phyloP scores from a whole-genome alignment of 345 rosid genomes.

The Brassica incana region DNA sequence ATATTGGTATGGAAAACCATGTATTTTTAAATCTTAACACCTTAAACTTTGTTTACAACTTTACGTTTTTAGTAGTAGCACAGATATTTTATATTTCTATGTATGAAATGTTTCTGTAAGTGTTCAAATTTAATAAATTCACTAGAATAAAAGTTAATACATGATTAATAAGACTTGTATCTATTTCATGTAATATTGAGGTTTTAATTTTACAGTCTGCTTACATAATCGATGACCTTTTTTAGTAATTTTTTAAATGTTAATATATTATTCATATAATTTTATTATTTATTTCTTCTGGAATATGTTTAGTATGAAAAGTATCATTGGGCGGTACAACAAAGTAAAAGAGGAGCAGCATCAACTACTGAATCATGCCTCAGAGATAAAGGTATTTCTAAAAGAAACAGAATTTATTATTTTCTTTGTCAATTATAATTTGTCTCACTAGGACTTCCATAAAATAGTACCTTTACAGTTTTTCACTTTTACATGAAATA shows the following conservation, averaged over 20 bases:
- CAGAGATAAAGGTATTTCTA: constrained; percentile 63
- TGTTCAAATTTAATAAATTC: not conserved
- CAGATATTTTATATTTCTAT: not conserved
- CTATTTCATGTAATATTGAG: not conserved
- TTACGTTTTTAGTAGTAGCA: not conserved
- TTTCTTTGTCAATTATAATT: not conserved
- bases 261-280: not conserved
- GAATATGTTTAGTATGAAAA: constrained; percentile 52
- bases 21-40: not conserved
- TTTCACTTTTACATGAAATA: not conserved
- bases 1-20: not conserved
- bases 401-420: not conserved
- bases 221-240: not conserved
- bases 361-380: constrained; percentile 53
- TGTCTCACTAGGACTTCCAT: not conserved
- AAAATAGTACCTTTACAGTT: not conserved
- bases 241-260: not conserved
- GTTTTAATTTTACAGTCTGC: not conserved
- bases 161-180: not conserved
- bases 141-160: not conserved
- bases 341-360: constrained; percentile 58
- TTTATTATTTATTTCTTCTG: not conserved
- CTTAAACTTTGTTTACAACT: not conserved
- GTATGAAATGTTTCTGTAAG: not conserved
- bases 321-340: constrained; percentile 65